phyloP scores from a whole-genome alignment of 169 alveolate genomes.

The Eimeria maxima region DNA sequence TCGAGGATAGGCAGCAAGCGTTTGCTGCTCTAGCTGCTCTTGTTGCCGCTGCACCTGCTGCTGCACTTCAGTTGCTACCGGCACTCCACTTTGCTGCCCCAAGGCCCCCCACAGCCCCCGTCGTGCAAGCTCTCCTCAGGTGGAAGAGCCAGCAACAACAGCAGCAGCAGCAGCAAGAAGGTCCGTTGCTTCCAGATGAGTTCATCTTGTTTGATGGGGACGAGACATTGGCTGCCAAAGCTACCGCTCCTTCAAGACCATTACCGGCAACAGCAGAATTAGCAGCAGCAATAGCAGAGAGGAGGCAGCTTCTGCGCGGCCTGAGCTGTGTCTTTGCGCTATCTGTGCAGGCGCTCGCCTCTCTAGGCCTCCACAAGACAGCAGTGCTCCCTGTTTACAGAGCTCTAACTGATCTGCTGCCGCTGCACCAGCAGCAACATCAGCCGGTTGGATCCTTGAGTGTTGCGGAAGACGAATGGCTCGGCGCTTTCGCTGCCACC shows the following conservation, averaged over 20 bases:
- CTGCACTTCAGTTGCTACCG: no score
- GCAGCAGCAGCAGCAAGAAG: background rate
- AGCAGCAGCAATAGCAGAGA: slow-evolving; percentile 8
- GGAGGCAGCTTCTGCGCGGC: background rate
- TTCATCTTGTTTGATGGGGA: no score
- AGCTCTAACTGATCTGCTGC: slow-evolving; percentile 12
- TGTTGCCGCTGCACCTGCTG: no score
- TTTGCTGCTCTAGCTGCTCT: no score
- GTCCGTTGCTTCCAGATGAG: no score
- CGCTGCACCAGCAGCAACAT: slow-evolving; percentile 30
- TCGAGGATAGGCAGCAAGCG: no score
- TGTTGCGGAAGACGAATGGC: slow-evolving; percentile 13
- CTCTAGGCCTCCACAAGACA: slow-evolving; percentile 29
- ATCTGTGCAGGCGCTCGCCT: slow-evolving; percentile 60
- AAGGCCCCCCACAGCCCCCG: no score
- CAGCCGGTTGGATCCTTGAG: background rate
- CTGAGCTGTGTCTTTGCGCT: background rate
- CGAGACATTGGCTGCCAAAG: background rate
- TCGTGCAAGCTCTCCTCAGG: background rate
- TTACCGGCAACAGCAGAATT: background rate
- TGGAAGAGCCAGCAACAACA: background rate
- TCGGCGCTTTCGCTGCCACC: background rate
- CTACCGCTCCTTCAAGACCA: background rate
- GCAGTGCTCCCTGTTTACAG: slow-evolving; percentile 58
- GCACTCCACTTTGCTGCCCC: no score